Conservation (phyloP, 2,329 filamentous ascomycete species). For the Fusarium poae region DNA sequence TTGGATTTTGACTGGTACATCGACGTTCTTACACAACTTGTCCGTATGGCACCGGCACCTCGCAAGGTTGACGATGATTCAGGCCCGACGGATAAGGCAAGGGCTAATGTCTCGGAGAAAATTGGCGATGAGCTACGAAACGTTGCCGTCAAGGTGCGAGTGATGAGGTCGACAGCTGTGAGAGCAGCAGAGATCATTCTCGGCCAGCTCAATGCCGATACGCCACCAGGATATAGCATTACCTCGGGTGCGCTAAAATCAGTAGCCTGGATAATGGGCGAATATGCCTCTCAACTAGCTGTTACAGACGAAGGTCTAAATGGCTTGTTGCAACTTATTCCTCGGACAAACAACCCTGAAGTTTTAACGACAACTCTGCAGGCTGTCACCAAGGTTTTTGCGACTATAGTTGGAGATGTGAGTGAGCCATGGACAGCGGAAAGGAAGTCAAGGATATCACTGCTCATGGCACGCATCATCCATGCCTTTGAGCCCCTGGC, state of each 20-base stretch:
- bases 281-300: constrained; percentile 81
- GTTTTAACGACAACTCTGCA: constrained; percentile 86
- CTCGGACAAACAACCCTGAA: constrained; percentile 69
- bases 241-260: constrained; percentile 78
- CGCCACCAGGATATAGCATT: constrained; percentile 67
- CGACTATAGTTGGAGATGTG: constrained; percentile 75
- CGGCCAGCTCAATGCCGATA: constrained; percentile 66
- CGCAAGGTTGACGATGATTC: constrained; percentile 56
- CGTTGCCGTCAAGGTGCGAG: constrained; percentile 90
- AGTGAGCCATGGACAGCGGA: constrained; percentile 77
- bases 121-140: constrained; percentile 91
- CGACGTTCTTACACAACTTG: constrained; percentile 86
- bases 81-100: constrained; percentile 48
- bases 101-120: constrained; percentile 69
- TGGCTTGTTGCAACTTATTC: constrained; percentile 76
- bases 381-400: constrained; percentile 86
- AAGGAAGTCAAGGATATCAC: constrained; percentile 78
- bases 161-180: constrained; percentile 82
- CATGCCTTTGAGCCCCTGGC: constrained; percentile 84
- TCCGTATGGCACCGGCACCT: constrained; percentile 74
- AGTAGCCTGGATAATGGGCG: constrained; percentile 87
- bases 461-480: constrained; percentile 85
- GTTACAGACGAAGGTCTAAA: constrained; percentile 79
- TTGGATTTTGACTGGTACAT: constrained; percentile 98
- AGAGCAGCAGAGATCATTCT: constrained; percentile 85